Evolutionary conservation across 306 rosid genomes (phyloP).

Genomic region (Castanopsis chinensis): DNA sequence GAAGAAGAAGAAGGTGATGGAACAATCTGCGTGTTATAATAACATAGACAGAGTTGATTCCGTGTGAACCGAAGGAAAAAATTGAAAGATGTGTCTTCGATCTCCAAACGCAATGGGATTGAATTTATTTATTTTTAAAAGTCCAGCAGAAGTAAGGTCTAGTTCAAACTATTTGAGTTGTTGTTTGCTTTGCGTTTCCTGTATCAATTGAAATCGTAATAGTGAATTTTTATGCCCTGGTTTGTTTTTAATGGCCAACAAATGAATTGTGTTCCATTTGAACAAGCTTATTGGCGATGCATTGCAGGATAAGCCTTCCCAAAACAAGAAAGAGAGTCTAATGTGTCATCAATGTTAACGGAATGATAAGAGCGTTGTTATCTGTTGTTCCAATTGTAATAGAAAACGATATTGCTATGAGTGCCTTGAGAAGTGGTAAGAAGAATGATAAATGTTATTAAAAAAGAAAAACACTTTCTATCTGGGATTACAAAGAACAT

Average conservation of each 20-base stretch:
- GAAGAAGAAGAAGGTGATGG: neutral
- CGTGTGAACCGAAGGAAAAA: too few relatives aligned
- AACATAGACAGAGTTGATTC: conserved; percentile 6
- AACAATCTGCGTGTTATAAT: conserved; percentile 3
- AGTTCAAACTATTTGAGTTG: too few relatives aligned
- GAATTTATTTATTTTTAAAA: too few relatives aligned
- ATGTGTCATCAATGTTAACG: conserved; percentile 80
- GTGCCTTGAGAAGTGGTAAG: conserved; percentile 56
- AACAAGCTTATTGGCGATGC: neutral
- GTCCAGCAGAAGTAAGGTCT: too few relatives aligned
- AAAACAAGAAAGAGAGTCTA: conserved; percentile 45
- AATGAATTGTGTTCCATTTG: conserved; percentile 3
- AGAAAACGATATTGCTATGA: conserved; percentile 53
- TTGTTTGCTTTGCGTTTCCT: too few relatives aligned
- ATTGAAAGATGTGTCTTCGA: too few relatives aligned
- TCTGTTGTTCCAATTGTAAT: conserved; percentile 44
- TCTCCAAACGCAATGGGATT: too few relatives aligned
- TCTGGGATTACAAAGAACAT: too few relatives aligned
- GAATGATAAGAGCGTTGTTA: conserved; percentile 60
- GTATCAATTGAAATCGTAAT: neutral
- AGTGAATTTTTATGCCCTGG: neutral
- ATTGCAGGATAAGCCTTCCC: too few relatives aligned
- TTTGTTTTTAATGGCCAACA: neutral
- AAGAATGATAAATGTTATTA: too few relatives aligned
- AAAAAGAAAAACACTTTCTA: too few relatives aligned